phyloP scores from a whole-genome alignment of 2,329 filamentous ascomycete species.

The Sclerotinia minor region DNA sequence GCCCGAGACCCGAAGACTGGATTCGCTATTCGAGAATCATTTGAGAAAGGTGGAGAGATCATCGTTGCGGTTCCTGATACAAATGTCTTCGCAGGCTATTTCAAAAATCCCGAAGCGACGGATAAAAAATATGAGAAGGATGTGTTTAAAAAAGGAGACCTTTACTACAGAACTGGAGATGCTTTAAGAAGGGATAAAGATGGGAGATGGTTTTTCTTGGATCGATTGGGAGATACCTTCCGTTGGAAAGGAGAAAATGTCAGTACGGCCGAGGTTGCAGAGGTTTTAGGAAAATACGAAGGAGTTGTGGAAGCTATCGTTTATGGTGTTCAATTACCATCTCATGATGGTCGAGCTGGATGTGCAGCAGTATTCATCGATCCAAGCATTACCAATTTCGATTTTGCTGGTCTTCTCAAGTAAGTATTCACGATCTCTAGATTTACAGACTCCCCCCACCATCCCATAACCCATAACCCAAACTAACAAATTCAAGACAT shows the following conservation, averaged over 20 bases:
- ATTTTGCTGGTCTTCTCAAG: slow-evolving; percentile 60
- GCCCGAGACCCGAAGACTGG: slow-evolving; percentile 66
- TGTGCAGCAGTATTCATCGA: slow-evolving; percentile 64
- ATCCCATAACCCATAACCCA: too few relatives aligned
- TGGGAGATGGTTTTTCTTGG: slow-evolving; percentile 69
- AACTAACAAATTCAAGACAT: slow-evolving; percentile 44
- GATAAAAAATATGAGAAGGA: slow-evolving; percentile 63
- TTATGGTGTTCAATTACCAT: slow-evolving; percentile 65
- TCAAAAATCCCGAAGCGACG: slow-evolving; percentile 65
- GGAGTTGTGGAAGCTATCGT: slow-evolving; percentile 67
- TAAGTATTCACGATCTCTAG: slow-evolving; percentile 36
- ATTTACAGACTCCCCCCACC: too few relatives aligned
- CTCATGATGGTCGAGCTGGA: slow-evolving; percentile 68
- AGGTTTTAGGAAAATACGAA: slow-evolving; percentile 59
- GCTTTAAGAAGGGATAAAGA: slow-evolving; percentile 61
- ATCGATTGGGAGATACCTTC: slow-evolving; percentile 71
- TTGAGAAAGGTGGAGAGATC: slow-evolving; percentile 73
- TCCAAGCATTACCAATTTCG: slow-evolving; percentile 52
- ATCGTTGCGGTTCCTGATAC: slow-evolving; percentile 61
- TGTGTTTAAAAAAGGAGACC: slow-evolving; percentile 66
- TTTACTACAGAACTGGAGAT: slow-evolving; percentile 69
- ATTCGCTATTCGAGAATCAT: slow-evolving; percentile 62
- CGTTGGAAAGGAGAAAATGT: slow-evolving; percentile 74
- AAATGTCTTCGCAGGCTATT: slow-evolving; percentile 66
- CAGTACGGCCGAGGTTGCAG: slow-evolving; percentile 65